Percentiles rank a stretch among this genome's conserved stretches.
These are phyloP conservation scores for Bonia amplexicaulis DNA, from an alignment of 176 grass and related monocot species.

Conservation along the genomic window DNA sequence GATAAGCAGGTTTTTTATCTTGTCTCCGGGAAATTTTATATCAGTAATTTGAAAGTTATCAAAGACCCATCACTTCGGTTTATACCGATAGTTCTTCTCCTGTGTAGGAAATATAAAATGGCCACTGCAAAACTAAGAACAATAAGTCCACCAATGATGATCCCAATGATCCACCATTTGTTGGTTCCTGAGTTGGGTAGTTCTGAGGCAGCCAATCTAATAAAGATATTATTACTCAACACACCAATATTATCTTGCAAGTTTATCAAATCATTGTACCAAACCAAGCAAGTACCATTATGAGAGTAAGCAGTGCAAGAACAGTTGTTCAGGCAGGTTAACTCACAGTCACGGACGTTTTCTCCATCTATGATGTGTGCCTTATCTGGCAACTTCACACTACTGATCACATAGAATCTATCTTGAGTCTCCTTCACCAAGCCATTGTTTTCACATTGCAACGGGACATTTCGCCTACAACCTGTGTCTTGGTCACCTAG, in stretches of 20 bases:
- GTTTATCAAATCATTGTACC: constrained; percentile 32
- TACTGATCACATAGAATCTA: constrained; percentile 6
- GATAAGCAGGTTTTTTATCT: not conserved
- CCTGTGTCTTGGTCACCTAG: constrained; percentile 15
- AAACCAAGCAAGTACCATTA: constrained; percentile 27
- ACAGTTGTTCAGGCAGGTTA: constrained; percentile 26
- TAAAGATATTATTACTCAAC: constrained; percentile 12
- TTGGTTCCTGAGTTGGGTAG: not conserved
- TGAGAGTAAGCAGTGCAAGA: constrained; percentile 40
- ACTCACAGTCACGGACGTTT: not conserved
- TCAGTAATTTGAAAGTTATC: not conserved
- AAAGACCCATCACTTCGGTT: not conserved
- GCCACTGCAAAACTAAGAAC: not conserved
- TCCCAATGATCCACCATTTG: constrained; percentile 5
- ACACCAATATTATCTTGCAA: constrained; percentile 23
- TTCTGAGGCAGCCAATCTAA: constrained; percentile 38
- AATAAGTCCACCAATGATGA: not conserved
- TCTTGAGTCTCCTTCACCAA: not conserved
- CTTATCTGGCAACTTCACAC: constrained; percentile 17
- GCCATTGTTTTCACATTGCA: constrained; percentile 13
- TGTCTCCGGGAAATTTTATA: not conserved
- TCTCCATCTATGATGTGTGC: not conserved
- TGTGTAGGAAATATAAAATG: not conserved
- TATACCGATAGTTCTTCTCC: not conserved
- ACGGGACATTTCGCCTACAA: constrained; percentile 15